phyloP scores from a whole-genome alignment of 129 eudicot species.

The Erigeron canadensis region DNA sequence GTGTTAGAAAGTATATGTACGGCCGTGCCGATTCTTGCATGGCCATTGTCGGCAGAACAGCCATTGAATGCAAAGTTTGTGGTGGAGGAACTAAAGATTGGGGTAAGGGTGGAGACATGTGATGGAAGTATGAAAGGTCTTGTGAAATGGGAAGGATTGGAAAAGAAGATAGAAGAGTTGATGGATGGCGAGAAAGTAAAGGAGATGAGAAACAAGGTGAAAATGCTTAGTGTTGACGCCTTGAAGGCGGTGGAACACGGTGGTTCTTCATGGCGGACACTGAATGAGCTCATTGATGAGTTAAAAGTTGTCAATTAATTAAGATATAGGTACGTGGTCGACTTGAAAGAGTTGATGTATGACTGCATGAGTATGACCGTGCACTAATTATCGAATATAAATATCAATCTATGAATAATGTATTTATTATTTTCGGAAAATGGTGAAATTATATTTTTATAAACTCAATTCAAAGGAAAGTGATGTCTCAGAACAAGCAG shows the following conservation, averaged over 20 bases:
- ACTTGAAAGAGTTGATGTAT: too few species aligned
- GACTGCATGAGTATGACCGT: too few species aligned
- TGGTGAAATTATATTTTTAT: too few species aligned
- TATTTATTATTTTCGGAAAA: too few species aligned
- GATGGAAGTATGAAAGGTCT: slow-evolving; percentile 37
- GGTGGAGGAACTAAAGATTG: slow-evolving; percentile 36
- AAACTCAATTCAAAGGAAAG: too few species aligned
- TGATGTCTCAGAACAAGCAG: too few species aligned
- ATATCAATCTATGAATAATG: too few species aligned
- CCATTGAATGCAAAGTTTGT: slow-evolving; percentile 32
- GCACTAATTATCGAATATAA: too few species aligned
- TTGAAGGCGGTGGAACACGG: slow-evolving; percentile 35
- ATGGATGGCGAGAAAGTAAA: slow-evolving; percentile 49
- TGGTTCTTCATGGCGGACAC: slow-evolving; percentile 37
- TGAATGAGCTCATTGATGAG: slow-evolving; percentile 30
- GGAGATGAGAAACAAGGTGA: slow-evolving; percentile 37
- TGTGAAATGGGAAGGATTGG: slow-evolving; percentile 36
- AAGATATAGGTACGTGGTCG: too few species aligned
- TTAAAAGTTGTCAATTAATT: slow-evolving; percentile 11
- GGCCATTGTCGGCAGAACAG: slow-evolving; percentile 39
- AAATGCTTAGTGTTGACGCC: slow-evolving; percentile 23
- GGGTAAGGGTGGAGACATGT: slow-evolving; percentile 32
- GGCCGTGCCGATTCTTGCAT: slow-evolving; percentile 35
- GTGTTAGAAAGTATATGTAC: slow-evolving; percentile 33
- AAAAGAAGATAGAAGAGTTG: slow-evolving; percentile 39